phyloP scores from a whole-genome alignment of 495 filamentous ascomycete species.

The Gamarada debralockiae region DNA sequence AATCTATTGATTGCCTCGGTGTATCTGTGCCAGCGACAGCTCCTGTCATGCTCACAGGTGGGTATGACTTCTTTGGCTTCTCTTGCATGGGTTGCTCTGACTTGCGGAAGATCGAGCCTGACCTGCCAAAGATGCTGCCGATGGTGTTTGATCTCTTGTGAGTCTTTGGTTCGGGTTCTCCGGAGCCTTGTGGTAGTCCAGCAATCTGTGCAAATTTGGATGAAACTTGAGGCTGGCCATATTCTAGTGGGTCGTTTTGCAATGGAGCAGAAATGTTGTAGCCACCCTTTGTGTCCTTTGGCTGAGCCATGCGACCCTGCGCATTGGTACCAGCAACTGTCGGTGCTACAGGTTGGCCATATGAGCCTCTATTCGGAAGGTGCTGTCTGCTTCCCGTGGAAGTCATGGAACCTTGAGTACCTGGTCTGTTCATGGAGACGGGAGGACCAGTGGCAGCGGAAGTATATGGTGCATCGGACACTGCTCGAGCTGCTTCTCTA shows the following conservation, averaged over 20 bases:
- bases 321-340: slow-evolving; percentile 87
- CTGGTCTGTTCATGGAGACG: slow-evolving; percentile 58
- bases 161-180: slow-evolving; percentile 44
- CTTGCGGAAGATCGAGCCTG: slow-evolving; percentile 66
- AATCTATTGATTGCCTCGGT: slow-evolving; percentile 75
- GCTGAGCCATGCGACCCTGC: slow-evolving; percentile 86
- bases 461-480: slow-evolving; percentile 44
- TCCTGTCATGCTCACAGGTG: slow-evolving; percentile 75
- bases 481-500: slow-evolving; percentile 45
- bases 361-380: slow-evolving; percentile 77
- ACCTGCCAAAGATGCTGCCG: slow-evolving; percentile 76
- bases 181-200: slow-evolving; percentile 42
- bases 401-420: slow-evolving; percentile 77
- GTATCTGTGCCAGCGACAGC: slow-evolving; percentile 47
- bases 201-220: slow-evolving; percentile 44
- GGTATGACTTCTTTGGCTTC: slow-evolving; percentile 55
- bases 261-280: slow-evolving; percentile 76
- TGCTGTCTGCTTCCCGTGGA: slow-evolving; percentile 57
- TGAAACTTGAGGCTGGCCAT: slow-evolving; percentile 40
- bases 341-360: slow-evolving; percentile 84
- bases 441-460: slow-evolving; percentile 31
- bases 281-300: slow-evolving; percentile 53
- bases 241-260: slow-evolving; percentile 47
- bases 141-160: slow-evolving; percentile 92
- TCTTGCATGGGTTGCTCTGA: slow-evolving; percentile 31